Conservation (phyloP, 2,329 filamentous ascomycete genomes). For the Mycogone perniciosa region DNA sequence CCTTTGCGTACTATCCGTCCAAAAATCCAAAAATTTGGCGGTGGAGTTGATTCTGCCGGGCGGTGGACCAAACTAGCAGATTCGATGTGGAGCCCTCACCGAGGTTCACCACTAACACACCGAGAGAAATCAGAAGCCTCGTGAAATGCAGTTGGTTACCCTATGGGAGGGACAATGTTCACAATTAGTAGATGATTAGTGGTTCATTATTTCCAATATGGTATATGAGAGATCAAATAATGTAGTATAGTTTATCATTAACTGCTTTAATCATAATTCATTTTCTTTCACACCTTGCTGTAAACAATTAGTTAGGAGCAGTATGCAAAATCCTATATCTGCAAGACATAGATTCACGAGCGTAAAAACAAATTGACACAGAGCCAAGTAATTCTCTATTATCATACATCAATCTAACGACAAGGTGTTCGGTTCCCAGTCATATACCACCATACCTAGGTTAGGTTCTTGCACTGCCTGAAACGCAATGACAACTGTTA, state of each 20-base stretch:
- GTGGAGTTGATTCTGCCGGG: constrained; percentile 33
- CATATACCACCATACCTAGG: constrained; percentile 1
- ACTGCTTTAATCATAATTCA: too few relatives aligned
- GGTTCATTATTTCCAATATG: too few relatives aligned
- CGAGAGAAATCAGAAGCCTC: too few relatives aligned
- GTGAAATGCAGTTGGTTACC: too few relatives aligned
- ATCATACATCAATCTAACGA: constrained; percentile 6
- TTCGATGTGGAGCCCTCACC: background rate
- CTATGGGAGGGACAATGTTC: too few relatives aligned
- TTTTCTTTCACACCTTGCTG: too few relatives aligned
- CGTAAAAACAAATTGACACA: background rate
- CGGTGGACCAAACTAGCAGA: constrained; percentile 22
- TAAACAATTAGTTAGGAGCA: too few relatives aligned
- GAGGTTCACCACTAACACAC: background rate
- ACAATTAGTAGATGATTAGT: too few relatives aligned
- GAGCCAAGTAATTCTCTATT: background rate
- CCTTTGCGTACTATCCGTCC: constrained; percentile 15
- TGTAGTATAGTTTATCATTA: too few relatives aligned
- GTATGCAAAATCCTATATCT: too few relatives aligned
- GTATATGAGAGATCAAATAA: too few relatives aligned
- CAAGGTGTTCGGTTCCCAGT: constrained; percentile 3
- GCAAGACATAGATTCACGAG: background rate
- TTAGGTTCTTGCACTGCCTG: background rate
- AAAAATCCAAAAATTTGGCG: constrained; percentile 35
- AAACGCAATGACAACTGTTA: constrained; percentile 24